Evolutionary conservation across 768 basidiomycete species (phyloP).

Genomic region (Lactarius akahatsu): DNA sequence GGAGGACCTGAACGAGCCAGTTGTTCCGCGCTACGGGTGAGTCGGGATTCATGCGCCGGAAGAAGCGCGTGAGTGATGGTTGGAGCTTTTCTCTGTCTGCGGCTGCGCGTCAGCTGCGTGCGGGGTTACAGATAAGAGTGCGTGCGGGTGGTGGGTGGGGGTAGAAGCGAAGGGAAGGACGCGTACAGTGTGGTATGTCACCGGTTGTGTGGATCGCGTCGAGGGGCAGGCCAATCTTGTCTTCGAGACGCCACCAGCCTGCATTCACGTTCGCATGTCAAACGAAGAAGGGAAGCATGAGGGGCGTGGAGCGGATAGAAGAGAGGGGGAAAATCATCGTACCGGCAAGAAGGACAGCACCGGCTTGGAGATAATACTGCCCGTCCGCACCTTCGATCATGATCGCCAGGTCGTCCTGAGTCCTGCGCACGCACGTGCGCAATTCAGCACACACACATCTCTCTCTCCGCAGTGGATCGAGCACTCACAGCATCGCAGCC

Average conservation of each 20-base stretch:
- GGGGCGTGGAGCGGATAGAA: background rate
- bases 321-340: slow-evolving; percentile 22
- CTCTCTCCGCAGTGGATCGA: background rate
- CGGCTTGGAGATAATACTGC: slow-evolving; percentile 72
- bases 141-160: background rate
- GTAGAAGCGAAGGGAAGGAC: background rate
- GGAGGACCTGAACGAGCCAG: slow-evolving; percentile 50
- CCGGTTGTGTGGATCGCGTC: slow-evolving; percentile 72
- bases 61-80: slow-evolving; percentile 65
- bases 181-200: slow-evolving; percentile 69
- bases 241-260: slow-evolving; percentile 77
- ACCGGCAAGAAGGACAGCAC: slow-evolving; percentile 66
- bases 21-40: slow-evolving; percentile 74
- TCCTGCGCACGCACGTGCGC: slow-evolving; percentile 28
- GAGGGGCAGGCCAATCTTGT: slow-evolving; percentile 71
- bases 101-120: background rate
- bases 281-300: slow-evolving; percentile 11
- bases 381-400: slow-evolving; percentile 56
- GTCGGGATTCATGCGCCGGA: slow-evolving; percentile 61
- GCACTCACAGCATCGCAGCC: slow-evolving; percentile 57
- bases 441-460: background rate
- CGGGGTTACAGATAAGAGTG: background rate
- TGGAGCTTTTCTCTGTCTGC: slow-evolving; percentile 62
- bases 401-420: slow-evolving; percentile 31
- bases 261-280: slow-evolving; percentile 6